phyloP scores from a whole-genome alignment of 257 asterid genomes.

The Schizonepeta tenuifolia region DNA sequence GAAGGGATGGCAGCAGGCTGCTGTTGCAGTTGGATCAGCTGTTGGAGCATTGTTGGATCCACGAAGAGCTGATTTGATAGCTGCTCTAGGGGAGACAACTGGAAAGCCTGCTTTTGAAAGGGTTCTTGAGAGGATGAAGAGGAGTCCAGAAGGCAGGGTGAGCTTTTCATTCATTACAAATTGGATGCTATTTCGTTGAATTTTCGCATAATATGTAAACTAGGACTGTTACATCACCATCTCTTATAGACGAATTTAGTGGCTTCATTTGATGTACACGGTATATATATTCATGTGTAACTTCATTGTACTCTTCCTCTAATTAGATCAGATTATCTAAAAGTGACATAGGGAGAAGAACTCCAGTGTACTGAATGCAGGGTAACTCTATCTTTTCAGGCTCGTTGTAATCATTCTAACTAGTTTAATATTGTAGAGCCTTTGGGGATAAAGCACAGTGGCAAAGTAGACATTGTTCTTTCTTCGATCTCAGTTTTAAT shows the following conservation, averaged over 20 bases:
- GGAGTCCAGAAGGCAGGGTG: constrained; percentile 80
- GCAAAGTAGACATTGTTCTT: background rate
- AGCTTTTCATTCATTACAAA: constrained; percentile 32
- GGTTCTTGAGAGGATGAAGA: constrained; percentile 85
- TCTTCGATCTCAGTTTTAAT: constrained; percentile 10
- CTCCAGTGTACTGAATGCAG: constrained; percentile 4
- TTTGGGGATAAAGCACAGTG: background rate
- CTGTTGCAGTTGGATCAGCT: constrained; percentile 93
- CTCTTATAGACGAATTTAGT: background rate
- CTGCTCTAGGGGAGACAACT: constrained; percentile 95
- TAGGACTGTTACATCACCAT: background rate
- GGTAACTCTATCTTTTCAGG: constrained; percentile 15
- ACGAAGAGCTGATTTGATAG: constrained; percentile 87
- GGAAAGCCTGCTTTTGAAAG: constrained; percentile 86
- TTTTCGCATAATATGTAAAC: constrained; percentile 11
- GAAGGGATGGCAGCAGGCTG: constrained; percentile 91
- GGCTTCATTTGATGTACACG: constrained; percentile 18
- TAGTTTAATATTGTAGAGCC: background rate
- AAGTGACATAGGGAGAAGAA: background rate
- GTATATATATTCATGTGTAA: background rate
- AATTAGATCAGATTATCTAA: background rate
- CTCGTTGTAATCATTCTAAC: constrained; percentile 8
- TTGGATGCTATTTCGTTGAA: background rate
- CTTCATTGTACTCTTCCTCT: background rate
- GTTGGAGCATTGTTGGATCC: constrained; percentile 90